phyloP scores from a whole-genome alignment of 129 eudicot genomes.

The Tanacetum coccineum region DNA sequence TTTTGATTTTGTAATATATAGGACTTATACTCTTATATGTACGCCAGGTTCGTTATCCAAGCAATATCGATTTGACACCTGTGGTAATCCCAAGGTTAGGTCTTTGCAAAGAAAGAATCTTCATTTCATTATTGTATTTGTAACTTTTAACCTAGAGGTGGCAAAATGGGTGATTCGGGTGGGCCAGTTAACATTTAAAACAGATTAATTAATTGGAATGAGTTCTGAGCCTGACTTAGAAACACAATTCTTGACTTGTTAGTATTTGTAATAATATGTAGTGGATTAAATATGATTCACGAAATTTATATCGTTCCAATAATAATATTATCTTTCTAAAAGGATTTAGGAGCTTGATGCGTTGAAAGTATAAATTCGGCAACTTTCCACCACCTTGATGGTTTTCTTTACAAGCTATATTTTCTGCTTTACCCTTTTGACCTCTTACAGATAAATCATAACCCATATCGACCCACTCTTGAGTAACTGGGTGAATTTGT shows the following conservation, averaged over 20 bases:
- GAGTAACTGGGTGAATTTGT: no score
- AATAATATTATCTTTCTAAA: neutral
- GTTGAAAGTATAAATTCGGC: neutral
- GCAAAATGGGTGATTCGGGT: neutral
- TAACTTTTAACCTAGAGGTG: neutral
- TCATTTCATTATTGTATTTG: slow-evolving; percentile 13
- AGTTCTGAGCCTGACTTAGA: neutral
- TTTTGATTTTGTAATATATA: neutral
- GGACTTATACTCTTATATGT: slow-evolving; percentile 19
- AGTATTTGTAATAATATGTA: neutral
- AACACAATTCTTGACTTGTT: no score
- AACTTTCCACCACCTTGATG: neutral
- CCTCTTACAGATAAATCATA: neutral
- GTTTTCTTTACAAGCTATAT: no score
- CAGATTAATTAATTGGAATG: neutral
- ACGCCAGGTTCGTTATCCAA: slow-evolving; percentile 79
- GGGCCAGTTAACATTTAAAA: neutral
- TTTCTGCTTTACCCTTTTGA: neutral
- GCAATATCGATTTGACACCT: slow-evolving; percentile 65
- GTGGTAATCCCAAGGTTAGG: slow-evolving; percentile 76
- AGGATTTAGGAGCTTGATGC: neutral
- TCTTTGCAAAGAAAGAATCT: slow-evolving; percentile 3
- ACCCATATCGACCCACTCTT: neutral
- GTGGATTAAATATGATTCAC: neutral
- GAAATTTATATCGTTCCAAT: neutral